A percentile compares a stretch with the other conserved stretches of the same genome.
Evolutionary conservation across 768 basidiomycete genomes (phyloP).

Genomic region (Panaeolus cyanescens): DNA sequence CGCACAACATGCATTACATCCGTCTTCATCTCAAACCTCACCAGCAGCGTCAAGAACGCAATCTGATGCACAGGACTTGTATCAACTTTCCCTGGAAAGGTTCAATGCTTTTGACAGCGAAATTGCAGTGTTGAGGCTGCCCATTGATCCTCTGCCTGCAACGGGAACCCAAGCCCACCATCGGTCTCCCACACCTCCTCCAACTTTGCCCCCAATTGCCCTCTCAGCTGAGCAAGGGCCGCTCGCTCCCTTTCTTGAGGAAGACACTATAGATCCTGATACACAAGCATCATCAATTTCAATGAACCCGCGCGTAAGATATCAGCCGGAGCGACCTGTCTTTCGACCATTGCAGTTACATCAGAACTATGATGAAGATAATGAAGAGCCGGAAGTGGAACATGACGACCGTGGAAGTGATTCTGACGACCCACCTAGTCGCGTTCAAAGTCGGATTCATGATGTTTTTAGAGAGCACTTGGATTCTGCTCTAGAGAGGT

Average conservation of each 20-base stretch:
- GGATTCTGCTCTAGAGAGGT: conserved; percentile 33
- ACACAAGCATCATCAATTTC: not conserved
- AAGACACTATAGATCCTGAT: not conserved
- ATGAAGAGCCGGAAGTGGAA: not conserved
- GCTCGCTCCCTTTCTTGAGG: not conserved
- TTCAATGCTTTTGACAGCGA: conserved; percentile 57
- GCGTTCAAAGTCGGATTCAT: conserved; percentile 5
- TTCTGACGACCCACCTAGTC: not conserved
- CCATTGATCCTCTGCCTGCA: conserved; percentile 29
- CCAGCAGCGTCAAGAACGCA: conserved; percentile 5
- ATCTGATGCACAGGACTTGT: conserved; percentile 32
- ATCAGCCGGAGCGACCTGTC: conserved; percentile 2
- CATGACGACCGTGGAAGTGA: conserved; percentile 1
- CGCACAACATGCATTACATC: not conserved
- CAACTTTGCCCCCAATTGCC: conserved; percentile 35
- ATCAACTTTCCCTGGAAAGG: conserved; percentile 48
- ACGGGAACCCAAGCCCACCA: conserved; percentile 16
- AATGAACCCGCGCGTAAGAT: not conserved
- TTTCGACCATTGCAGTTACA: not conserved
- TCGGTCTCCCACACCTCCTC: conserved; percentile 30
- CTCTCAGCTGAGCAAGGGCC: conserved; percentile 6
- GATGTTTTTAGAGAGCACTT: conserved; percentile 27
- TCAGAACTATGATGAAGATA: not conserved
- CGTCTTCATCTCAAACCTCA: not conserved
- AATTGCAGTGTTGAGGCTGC: conserved; percentile 47